Conservation (phyloP, 352 stramenopile species). For the Globisporangium orthogonon region DNA sequence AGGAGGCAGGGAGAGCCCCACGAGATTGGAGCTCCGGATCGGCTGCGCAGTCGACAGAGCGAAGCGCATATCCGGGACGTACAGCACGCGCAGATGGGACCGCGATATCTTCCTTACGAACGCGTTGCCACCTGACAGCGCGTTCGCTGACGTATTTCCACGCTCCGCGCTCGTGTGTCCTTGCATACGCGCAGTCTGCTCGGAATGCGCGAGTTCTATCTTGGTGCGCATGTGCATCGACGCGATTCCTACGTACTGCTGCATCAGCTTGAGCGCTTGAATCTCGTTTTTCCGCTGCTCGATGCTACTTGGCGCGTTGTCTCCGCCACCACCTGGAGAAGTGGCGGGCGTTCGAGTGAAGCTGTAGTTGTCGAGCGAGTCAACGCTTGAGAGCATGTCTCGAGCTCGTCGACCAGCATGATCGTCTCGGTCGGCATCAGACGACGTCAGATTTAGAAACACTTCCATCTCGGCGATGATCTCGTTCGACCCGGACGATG, state of each 20-base stretch:
- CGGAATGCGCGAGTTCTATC: slow-evolving; percentile 74
- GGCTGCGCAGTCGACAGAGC: slow-evolving; percentile 49
- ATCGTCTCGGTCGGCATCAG: slow-evolving; percentile 24
- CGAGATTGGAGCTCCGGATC: slow-evolving; percentile 34
- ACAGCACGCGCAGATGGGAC: slow-evolving; percentile 49
- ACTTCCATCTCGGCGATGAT: slow-evolving; percentile 52
- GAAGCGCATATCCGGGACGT: slow-evolving; percentile 61
- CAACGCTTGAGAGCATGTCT: slow-evolving; percentile 54
- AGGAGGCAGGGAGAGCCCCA: slow-evolving; percentile 19
- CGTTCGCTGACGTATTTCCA: slow-evolving; percentile 14
- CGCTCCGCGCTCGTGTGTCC: slow-evolving; percentile 30
- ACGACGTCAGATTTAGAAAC: slow-evolving; percentile 21
- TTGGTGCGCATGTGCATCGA: slow-evolving; percentile 89
- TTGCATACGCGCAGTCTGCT: slow-evolving; percentile 72
- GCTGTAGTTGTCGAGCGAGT: slow-evolving; percentile 59
- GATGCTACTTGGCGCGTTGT: slow-evolving; percentile 25
- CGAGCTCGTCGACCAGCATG: slow-evolving; percentile 21
- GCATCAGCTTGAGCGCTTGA: slow-evolving; percentile 77
- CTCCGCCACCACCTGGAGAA: slow-evolving; percentile 1
- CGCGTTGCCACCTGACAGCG: slow-evolving; percentile 28
- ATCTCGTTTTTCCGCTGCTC: slow-evolving; percentile 75
- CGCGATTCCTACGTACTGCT: slow-evolving; percentile 83
- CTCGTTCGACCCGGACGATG: slow-evolving; percentile 36
- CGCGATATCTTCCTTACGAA: slow-evolving; percentile 54
- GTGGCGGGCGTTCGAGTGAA: slow-evolving; percentile 13